Evolutionary conservation across 257 asterid species (phyloP).

Genomic region (Penstemon barbatus): DNA sequence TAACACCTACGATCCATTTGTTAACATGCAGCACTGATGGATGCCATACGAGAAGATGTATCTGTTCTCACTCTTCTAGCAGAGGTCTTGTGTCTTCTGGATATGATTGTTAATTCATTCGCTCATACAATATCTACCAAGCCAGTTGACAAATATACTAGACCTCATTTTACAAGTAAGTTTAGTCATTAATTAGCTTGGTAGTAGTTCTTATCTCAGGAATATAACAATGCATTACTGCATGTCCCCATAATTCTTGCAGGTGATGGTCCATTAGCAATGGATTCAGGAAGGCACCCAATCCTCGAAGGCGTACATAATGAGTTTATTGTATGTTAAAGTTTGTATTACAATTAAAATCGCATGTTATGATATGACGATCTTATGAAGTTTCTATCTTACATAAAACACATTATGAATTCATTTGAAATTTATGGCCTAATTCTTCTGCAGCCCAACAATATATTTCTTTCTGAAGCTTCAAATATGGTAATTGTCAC

Average conservation of each 20-base stretch:
- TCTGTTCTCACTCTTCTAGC: conserved; percentile 82
- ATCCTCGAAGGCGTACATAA: conserved; percentile 79
- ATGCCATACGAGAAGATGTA: conserved; percentile 77
- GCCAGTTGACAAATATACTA: conserved; percentile 87
- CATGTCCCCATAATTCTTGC: conserved; percentile 32
- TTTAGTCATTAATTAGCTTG: conserved; percentile 21
- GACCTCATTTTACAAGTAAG: conserved; percentile 88
- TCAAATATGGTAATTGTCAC: conserved; percentile 88
- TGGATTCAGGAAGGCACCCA: conserved; percentile 94
- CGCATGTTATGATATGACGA: conserved; percentile 15
- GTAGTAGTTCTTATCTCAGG: conserved; percentile 21
- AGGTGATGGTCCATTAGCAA: conserved; percentile 97
- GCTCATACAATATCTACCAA: conserved; percentile 89
- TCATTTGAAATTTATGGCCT: conserved; percentile 25
- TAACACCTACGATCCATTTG: conserved; percentile 26
- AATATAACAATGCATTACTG: conserved; percentile 24
- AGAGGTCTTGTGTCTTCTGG: conserved; percentile 93
- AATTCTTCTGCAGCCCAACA: conserved; percentile 79
- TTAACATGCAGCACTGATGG: conserved; percentile 73
- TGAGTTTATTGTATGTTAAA: conserved; percentile 68
- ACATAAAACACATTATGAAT: conserved; percentile 10
- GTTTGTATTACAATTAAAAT: conserved; percentile 26
- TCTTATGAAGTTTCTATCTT: conserved; percentile 19
- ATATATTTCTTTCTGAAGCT: conserved; percentile 91
- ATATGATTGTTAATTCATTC: conserved; percentile 94